These are phyloP conservation scores for Telopea speciosissima DNA, from an alignment of 177 flowering plant species.

Conservation along the genomic window DNA sequence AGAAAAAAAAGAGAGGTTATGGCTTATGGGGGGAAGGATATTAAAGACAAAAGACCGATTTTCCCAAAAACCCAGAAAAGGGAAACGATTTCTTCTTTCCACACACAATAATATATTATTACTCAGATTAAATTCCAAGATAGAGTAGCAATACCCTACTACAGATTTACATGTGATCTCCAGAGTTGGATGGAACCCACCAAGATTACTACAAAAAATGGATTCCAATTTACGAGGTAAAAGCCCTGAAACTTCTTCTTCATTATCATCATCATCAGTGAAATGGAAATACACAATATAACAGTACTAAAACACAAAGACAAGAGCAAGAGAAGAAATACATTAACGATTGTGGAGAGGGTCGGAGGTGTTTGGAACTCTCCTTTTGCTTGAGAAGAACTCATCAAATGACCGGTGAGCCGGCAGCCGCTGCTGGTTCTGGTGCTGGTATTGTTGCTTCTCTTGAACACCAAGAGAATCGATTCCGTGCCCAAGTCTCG, in stretches of 20 bases:
- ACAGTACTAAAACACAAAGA: neutral
- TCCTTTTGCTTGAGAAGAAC: slow-evolving; percentile 43
- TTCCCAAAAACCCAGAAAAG: neutral
- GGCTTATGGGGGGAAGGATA: neutral
- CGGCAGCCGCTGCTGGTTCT: neutral
- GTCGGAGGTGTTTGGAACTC: slow-evolving; percentile 50
- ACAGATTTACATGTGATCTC: neutral
- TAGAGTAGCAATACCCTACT: no score
- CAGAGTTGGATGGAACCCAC: neutral
- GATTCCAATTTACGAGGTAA: slow-evolving; percentile 10
- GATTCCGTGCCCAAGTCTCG: neutral
- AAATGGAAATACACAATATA: neutral
- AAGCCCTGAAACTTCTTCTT: neutral
- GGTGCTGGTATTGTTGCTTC: slow-evolving; percentile 6
- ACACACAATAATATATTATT: no score
- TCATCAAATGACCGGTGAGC: slow-evolving; percentile 17
- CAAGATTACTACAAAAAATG: slow-evolving; percentile 8
- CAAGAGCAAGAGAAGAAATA: neutral
- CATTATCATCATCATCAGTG: neutral
- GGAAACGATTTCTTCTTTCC: neutral
- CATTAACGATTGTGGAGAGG: slow-evolving; percentile 64
- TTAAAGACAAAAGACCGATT: no score
- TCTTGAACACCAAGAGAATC: slow-evolving; percentile 10
- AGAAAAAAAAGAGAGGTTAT: no score
- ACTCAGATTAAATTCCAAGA: no score